Evolutionary conservation across 192 early-diverging fungal species (phyloP), one percentile per base, ranked within the genome.

Genomic region (Coemansia erecta): DNA sequence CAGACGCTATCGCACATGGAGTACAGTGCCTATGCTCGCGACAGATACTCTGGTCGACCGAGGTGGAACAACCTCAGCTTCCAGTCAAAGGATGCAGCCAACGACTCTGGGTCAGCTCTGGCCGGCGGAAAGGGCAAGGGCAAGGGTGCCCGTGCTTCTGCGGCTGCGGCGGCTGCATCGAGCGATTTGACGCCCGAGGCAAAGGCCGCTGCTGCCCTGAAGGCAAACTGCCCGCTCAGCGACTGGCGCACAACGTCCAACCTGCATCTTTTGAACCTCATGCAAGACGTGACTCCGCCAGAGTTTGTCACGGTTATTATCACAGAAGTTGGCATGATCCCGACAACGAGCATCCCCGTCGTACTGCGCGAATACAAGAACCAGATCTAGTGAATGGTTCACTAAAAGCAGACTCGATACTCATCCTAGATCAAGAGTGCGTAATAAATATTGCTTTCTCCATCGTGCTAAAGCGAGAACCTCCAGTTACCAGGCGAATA

Each of bases 231-330:
- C 43, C 68, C 82, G 26, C 68, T 83, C 64, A 76, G 57, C 49
- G 77, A 85, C 43, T 99, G 97, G 97, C 84, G 88, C 52, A 77
- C 89, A 8, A 82, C 87, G 2, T 79, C 82, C 23, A 85, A 87
- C 57, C 68, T 98, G 51, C 90, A 89, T 63, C 70, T 97, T 46
- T 73, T 99, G 63, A 98, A 95, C 58, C 68, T 97, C 7, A 71
- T 90, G 56, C 96, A 98, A 70, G 97, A 99, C 72, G 82, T 98
- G 41, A 99, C 96, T 2, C 96, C 97, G 31, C 86, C 94, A 40
- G 85, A 94, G 64, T 94, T 90, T 72, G 86, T 99, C 48, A 91
- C 91, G 26, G 83, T 91, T 33, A 88, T 97, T 40, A 84, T 95
- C 17, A 94, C 92, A 15, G 97, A 99, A 70, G 85, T 93, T 11